Conservation (phyloP, 192 early-diverging fungal genomes). For the Podila epigama region DNA sequence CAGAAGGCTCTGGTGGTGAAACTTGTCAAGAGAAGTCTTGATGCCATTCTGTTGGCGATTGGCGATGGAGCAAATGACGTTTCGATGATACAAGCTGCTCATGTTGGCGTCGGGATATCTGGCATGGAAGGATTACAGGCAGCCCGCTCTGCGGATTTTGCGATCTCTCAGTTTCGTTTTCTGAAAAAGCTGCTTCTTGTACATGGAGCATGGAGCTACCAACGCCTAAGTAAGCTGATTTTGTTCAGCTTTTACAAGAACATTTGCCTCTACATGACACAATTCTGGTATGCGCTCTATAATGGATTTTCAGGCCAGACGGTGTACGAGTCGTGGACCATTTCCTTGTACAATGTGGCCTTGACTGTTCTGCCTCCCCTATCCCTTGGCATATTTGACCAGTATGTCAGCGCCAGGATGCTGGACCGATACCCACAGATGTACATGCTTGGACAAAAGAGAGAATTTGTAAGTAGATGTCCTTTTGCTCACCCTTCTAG, state of each 20-base stretch:
- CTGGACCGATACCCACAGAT: conserved; percentile 97
- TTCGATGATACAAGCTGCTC: conserved; percentile 98
- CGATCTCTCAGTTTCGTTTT: conserved; percentile 97
- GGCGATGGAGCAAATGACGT: conserved; percentile 99
- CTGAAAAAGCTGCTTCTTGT: conserved; percentile 94
- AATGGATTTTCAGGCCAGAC: conserved; percentile 98
- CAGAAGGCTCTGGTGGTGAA: conserved; percentile 99
- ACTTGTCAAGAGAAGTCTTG: conserved; percentile 92
- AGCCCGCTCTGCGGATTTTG: conserved; percentile 95
- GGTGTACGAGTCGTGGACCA: conserved; percentile 98
- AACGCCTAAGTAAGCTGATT: conserved; percentile 93
- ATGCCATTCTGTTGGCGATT: conserved; percentile 93
- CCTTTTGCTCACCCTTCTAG: not conserved
- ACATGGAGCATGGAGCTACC: conserved; percentile 98
- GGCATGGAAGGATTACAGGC: conserved; percentile 98
- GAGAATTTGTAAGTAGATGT: conserved; percentile 62
- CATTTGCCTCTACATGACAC: conserved; percentile 96
- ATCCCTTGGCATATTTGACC: conserved; percentile 98
- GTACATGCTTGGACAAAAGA: conserved; percentile 83
- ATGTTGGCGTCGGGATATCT: conserved; percentile 96
- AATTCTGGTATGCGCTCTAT: conserved; percentile 96
- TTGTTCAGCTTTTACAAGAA: conserved; percentile 99
- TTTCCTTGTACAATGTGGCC: conserved; percentile 92
- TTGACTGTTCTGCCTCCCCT: conserved; percentile 96
- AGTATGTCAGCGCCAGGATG: conserved; percentile 90